These are phyloP conservation scores for Penicillium sp. DNA, from an alignment of 2,329 filamentous ascomycete species.

Conservation along the genomic window DNA sequence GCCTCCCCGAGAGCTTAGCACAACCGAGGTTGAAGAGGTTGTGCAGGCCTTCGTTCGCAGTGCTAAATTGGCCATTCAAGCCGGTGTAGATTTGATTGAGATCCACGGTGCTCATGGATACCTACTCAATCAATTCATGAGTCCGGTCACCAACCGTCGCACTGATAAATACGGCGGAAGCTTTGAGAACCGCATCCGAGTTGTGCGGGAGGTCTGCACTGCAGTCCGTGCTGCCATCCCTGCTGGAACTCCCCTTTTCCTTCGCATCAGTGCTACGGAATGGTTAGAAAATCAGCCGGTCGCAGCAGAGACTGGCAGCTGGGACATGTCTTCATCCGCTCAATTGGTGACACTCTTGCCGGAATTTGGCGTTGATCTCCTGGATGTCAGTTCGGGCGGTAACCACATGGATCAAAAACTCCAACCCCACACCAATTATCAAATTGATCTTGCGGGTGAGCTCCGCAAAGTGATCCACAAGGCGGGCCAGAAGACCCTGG, in stretches of 20 bases:
- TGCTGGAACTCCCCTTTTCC: constrained; percentile 66
- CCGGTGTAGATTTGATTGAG: constrained; percentile 76
- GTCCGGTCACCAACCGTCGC: constrained; percentile 67
- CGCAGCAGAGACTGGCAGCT: constrained; percentile 31
- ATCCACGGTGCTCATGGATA: constrained; percentile 80
- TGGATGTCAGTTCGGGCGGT: constrained; percentile 49
- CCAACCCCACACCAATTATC: constrained; percentile 50
- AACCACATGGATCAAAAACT: constrained; percentile 49
- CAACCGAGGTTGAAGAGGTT: constrained; percentile 64
- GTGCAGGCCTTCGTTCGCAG: constrained; percentile 62
- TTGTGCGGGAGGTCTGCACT: constrained; percentile 67
- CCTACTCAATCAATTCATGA: constrained; percentile 68
- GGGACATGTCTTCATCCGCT: constrained; percentile 44
- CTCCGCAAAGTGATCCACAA: constrained; percentile 44
- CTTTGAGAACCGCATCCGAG: constrained; percentile 63
- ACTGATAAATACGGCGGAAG: constrained; percentile 56
- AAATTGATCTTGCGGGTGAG: constrained; percentile 50
- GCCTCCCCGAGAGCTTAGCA: constrained; percentile 65
- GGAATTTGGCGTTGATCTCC: constrained; percentile 43
- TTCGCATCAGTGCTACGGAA: constrained; percentile 70
- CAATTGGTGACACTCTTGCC: constrained; percentile 44
- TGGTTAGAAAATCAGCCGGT: constrained; percentile 60
- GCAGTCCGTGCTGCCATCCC: constrained; percentile 63
- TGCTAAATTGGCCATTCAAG: constrained; percentile 61
- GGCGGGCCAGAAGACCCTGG: constrained; percentile 43